A percentile compares a stretch with the other conserved stretches of the same genome.
phyloP scores from a whole-genome alignment of 495 filamentous ascomycete genomes.

The Podospora conica region DNA sequence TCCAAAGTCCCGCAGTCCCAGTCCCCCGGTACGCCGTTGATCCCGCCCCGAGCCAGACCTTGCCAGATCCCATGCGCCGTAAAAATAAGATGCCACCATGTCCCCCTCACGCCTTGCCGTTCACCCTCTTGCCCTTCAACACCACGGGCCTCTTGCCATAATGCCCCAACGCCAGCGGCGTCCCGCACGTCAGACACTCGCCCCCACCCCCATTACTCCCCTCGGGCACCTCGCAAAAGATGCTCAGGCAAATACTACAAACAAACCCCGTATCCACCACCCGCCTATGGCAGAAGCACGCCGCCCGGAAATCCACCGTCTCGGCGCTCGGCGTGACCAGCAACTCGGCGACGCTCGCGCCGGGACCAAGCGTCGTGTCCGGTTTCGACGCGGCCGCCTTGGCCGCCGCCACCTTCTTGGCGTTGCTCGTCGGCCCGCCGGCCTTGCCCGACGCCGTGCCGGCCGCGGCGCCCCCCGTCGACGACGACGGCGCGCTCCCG shows the following conservation, averaged over 20 bases:
- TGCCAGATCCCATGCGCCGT: not conserved
- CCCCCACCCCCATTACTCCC: constrained; percentile 55
- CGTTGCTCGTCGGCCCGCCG: constrained; percentile 25
- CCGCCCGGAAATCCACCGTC: constrained; percentile 89
- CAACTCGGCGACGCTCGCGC: constrained; percentile 21
- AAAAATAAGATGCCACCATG: not conserved
- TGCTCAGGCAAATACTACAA: constrained; percentile 92
- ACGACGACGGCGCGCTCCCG: constrained; percentile 32
- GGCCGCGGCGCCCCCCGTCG: not conserved
- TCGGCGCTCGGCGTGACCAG: constrained; percentile 75
- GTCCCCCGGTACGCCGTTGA: not conserved
- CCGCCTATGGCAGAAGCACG: constrained; percentile 90
- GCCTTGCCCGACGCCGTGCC: not conserved
- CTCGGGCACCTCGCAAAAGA: constrained; percentile 43
- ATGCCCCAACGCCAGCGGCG: constrained; percentile 66
- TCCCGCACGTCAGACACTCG: constrained; percentile 86
- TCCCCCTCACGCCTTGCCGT: not conserved
- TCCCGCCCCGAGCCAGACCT: not conserved
- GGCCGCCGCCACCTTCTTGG: not conserved
- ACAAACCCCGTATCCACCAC: constrained; percentile 93
- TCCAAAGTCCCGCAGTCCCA: not conserved
- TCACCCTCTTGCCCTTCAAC: constrained; percentile 7
- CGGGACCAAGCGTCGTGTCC: constrained; percentile 2
- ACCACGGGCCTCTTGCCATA: constrained; percentile 71
- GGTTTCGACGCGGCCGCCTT: constrained; percentile 26